Base-by-base conservation (phyloP, 371 early-diverging fungal species). In the Nematocida sp. region DNA sequence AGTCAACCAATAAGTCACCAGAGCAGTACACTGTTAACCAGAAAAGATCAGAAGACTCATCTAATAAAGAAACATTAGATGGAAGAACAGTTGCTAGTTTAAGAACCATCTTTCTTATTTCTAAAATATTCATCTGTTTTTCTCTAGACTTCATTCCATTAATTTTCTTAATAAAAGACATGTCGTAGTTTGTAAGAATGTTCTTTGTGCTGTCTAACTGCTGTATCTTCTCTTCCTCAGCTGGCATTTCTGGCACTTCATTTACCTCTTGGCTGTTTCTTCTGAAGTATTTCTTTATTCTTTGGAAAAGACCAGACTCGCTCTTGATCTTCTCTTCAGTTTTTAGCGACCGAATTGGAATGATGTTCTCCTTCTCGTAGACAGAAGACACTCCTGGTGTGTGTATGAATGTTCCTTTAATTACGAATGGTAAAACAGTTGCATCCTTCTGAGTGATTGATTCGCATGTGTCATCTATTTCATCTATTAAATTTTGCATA, bases 361-460 rank as follows among this genome's bases (percentile, higher is more conserved):
- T 73, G 64, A 58, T 73, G 62, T 73, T 73, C 42, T 73, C 73
- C 46, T 42, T 62, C 73, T 73, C 60, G 13, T 62, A 73, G 13
- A 73, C 58, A 6, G 47, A 5, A 25, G 44, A n/a, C 11, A 72
- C 33, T 6, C 27, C 47, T 18, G 61, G 15, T 45, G 5, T 9
- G 40, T 62, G 54, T 18, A 58, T 58, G 44, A 50, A 50, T 50
- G 18, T 50, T 9, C 52, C 52, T 3, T 50, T 18, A 50, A 50
- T 13, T 18, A 50, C 52, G 18, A 13, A 18, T 50, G 52, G 52
- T 18, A 50, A 18, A 9, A 50, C 52, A 50, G 13, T 13, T 50
- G 9, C 52, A 18, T 1, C 52, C 9, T 50, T 9, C 3, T 1
- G 13, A 50, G 52, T 13, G 1, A 13, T 18, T 18, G 9, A 1